These are phyloP conservation scores for Pinus albicaulis DNA, from an alignment of 75 land plant genomes.

Conservation along the genomic window DNA sequence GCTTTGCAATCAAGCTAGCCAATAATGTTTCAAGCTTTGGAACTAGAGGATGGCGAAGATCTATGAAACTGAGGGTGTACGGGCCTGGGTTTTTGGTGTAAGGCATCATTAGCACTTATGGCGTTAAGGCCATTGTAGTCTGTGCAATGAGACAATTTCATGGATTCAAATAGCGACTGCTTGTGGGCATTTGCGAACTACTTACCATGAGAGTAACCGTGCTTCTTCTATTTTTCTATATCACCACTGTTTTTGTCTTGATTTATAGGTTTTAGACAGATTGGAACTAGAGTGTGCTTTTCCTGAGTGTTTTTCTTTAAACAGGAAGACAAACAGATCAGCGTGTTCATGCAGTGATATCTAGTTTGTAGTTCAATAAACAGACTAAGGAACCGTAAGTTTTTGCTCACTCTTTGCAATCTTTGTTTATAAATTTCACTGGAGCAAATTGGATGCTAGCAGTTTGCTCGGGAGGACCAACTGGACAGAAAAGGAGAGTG, in stretches of 20 bases:
- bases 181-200: background rate
- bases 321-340: background rate
- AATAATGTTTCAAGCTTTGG: background rate
- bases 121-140: background rate
- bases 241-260: background rate
- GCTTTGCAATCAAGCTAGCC: background rate
- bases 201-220: background rate
- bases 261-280: too few relatives aligned
- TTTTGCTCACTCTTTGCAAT: too few relatives aligned
- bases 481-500: background rate
- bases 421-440: too few relatives aligned
- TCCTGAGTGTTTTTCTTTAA: background rate
- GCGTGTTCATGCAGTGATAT: background rate
- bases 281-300: background rate
- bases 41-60: background rate
- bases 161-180: background rate
- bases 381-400: too few relatives aligned
- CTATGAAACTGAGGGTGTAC: background rate
- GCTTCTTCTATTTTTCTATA: background rate
- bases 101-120: background rate
- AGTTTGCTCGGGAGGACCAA: too few relatives aligned
- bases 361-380: background rate
- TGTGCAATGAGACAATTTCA: background rate
- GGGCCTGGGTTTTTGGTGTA: background rate
- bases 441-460: too few relatives aligned